Evolutionary conservation across 1,139 yeast species (phyloP), one percentile per base, ranked within the genome.

Genomic region (Spathaspora sp.): DNA sequence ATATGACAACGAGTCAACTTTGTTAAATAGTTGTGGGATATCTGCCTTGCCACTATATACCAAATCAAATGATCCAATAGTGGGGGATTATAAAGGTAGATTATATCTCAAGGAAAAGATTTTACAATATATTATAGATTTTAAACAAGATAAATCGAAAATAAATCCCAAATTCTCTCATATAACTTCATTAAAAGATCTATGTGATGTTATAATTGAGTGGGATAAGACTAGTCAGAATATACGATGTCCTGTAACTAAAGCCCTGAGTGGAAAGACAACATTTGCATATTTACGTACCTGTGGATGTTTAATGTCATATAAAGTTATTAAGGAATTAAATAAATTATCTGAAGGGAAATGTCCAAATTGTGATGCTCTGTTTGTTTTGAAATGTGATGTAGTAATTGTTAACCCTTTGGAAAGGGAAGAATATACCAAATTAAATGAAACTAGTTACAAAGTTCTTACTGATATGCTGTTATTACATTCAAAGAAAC

Each of bases 91-190:
- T 59, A 68, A 68, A 48, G 97, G 97, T 0, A 63, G 71, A 31
- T 57, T 90, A n/a, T 87, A 80, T 61, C 79, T 83, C 53, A 88
- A 87, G 54, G 90, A 86, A 51, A 69, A 84, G 33, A 63, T 88
- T 0, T 56, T 90, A 11, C 86, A 84, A 56, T 74, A 76, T 59
- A 60, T 87, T 15, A 60, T 86, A 3, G 68, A 67, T 24, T 67
- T 67, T 16, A 53, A 53, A 38, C 15, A 41, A 20, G 48, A 47
- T 25, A 49, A 51, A 17, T 24, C 47, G 2, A 44, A 31, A 8
- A 17, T 37, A 6, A 43, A 36, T 8, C 44, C 48, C 4, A 43
- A 45, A 15, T 43, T 75, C 8, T 47, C 53, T 1, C 86, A 84
- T 58, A 71, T 86, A 15, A 67, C 56, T 20, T 55, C 66, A 4